Evolutionary conservation across 352 stramenopile species (phyloP), one percentile per base, ranked within the genome.

Genomic region (Phytophthora aleatoria): DNA sequence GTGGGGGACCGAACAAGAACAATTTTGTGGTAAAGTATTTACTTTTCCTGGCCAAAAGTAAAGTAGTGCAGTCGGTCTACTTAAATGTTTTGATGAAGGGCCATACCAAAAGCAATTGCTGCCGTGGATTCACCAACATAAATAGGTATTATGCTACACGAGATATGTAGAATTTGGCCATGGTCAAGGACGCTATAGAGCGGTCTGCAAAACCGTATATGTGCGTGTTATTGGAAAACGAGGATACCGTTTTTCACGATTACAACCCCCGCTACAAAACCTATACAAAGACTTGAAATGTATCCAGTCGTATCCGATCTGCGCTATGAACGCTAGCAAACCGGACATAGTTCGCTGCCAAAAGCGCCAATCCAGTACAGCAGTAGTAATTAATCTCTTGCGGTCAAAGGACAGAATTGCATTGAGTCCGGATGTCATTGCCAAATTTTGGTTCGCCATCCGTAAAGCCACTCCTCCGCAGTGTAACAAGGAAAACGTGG

Each of bases 31-130:
- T 20, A 20, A 20, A 20, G 20, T 20, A 20, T 20, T 20, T 20
- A 20, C 16, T 20, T 20, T 20, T 20, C 16, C 16, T 20, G 16
- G 16, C 16, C 16, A 20, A 20, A 20, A 30, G 27, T n/a, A 3
- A 6, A 16, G 3, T 3, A 3, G 2, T 44, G 16, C 38, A 44
- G 38, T 6, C 3, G 9, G 38, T 2, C 38, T 41, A 3, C 28
- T 20, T 58, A 3, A 53, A 35, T 16, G 35, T 58, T 44, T 44
- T 58, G 11, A 31, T 65, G 1, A 58, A 65, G 28, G 57, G 41
- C 2, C 57, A 58, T 26, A 58, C 16, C 39, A 58, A 65, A 16
- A 65, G 58, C 3, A 16, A 58, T 11, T 65, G 57, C 20, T 41
- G 53, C 26, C 26, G 57, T 8, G 13, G 16, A 2, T 65, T 65